A percentile compares a stretch with the other conserved stretches of the same genome.
Conservation (phyloP, 2,329 filamentous ascomycete species). For the Dothistroma pini region DNA sequence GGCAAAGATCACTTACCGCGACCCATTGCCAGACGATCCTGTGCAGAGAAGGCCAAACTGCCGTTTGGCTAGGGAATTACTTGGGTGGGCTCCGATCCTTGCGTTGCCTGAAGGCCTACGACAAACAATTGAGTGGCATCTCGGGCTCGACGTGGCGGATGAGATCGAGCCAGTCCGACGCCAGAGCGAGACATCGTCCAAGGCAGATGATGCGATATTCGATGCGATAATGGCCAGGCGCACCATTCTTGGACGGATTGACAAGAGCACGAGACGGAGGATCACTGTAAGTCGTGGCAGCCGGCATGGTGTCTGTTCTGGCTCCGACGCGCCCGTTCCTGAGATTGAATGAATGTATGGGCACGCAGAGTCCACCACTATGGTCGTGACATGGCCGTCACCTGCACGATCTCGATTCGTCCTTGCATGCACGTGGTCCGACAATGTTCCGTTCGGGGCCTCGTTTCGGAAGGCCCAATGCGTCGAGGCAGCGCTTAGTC, state of each 20-base stretch:
- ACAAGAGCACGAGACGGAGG: not conserved
- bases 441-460: no score
- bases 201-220: not conserved
- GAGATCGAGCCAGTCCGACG: not conserved
- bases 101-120: not conserved
- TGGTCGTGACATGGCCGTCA: no score
- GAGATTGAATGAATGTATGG: no score
- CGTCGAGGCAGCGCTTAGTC: not conserved
- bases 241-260: not conserved
- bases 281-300: not conserved
- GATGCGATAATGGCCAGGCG: not conserved
- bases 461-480: no score
- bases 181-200: not conserved
- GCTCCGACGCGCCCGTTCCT: no score
- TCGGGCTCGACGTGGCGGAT: not conserved
- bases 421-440: no score
- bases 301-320: not conserved
- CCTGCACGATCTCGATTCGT: no score
- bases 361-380: no score
- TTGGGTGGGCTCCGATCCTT: slow-evolving; percentile 1
- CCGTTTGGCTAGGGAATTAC: slow-evolving; percentile 2
- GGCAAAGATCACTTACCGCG: not conserved
- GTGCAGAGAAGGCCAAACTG: slow-evolving; percentile 6
- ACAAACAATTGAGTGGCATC: slow-evolving; percentile 5
- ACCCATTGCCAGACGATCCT: slow-evolving; percentile 4